Evolutionary conservation across 2,329 filamentous ascomycete species (phyloP).

Genomic region (Stagonosporopsis tanaceti): DNA sequence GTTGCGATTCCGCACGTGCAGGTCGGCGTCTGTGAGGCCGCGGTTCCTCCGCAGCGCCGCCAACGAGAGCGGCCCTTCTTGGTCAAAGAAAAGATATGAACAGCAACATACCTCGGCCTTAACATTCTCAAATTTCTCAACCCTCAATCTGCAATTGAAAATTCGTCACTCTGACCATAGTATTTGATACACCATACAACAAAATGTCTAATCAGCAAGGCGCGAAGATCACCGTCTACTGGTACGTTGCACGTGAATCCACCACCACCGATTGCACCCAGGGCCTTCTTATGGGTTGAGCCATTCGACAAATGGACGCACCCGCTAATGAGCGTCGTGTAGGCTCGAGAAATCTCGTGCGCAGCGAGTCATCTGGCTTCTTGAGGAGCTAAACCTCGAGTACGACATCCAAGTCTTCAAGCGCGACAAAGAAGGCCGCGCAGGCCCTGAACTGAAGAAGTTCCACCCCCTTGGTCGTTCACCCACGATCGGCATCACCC

Average conservation of each 20-base stretch:
- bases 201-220: constrained; percentile 38
- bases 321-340: neutral
- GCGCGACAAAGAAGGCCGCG: constrained; percentile 69
- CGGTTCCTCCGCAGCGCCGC: constrained; percentile 11
- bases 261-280: neutral
- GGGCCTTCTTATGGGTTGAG: neutral
- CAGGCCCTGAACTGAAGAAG: constrained; percentile 77
- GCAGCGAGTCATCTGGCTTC: constrained; percentile 84
- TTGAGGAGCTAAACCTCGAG: constrained; percentile 80
- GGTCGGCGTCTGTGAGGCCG: constrained; percentile 10
- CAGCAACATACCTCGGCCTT: constrained; percentile 1
- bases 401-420: constrained; percentile 85
- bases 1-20: neutral
- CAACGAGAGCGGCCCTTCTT: constrained; percentile 5
- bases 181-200: neutral
- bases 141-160: neutral
- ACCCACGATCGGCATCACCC: constrained; percentile 74
- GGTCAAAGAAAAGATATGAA: constrained; percentile 14
- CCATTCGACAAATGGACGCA: neutral
- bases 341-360: constrained; percentile 87
- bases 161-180: neutral
- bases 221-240: constrained; percentile 48
- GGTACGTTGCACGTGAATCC: constrained; percentile 34
- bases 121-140: neutral
- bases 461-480: constrained; percentile 89